phyloP scores from a whole-genome alignment of 164 flowering plant species.

The Dillenia turbinata region DNA sequence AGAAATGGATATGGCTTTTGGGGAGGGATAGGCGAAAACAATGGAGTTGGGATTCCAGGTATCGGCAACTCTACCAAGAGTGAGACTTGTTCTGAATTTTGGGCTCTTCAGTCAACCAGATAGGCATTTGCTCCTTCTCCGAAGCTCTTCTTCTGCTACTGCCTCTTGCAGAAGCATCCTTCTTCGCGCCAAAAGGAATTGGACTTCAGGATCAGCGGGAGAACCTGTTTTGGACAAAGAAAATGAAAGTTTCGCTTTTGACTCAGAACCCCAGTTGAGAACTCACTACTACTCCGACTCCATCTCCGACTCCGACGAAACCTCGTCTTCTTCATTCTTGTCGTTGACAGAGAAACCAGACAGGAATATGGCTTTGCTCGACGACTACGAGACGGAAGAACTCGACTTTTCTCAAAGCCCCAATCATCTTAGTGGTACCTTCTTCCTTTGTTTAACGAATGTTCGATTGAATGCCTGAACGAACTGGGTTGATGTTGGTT shows the following conservation, averaged over 20 bases:
- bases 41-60: slow-evolving; percentile 43
- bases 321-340: slow-evolving; percentile 25
- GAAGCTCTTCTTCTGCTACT: slow-evolving; percentile 4
- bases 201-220: slow-evolving; percentile 11
- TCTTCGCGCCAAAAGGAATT: slow-evolving; percentile 4
- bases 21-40: background rate
- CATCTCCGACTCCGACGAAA: slow-evolving; percentile 12
- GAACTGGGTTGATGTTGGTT: background rate
- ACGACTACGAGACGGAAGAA: slow-evolving; percentile 88
- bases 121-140: background rate
- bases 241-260: slow-evolving; percentile 3
- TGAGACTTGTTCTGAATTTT: background rate
- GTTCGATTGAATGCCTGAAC: too few species aligned
- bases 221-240: slow-evolving; percentile 14
- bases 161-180: slow-evolving; percentile 10
- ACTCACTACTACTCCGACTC: slow-evolving; percentile 24
- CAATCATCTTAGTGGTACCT: slow-evolving; percentile 78
- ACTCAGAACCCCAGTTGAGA: slow-evolving; percentile 1
- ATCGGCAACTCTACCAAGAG: slow-evolving; percentile 19
- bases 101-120: background rate
- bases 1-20: too few species aligned
- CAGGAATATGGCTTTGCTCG: slow-evolving; percentile 66
- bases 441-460: background rate
- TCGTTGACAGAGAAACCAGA: slow-evolving; percentile 83
- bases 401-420: slow-evolving; percentile 34